Conservation (phyloP, 2,329 filamentous ascomycete species). For the Claviceps sp. region DNA sequence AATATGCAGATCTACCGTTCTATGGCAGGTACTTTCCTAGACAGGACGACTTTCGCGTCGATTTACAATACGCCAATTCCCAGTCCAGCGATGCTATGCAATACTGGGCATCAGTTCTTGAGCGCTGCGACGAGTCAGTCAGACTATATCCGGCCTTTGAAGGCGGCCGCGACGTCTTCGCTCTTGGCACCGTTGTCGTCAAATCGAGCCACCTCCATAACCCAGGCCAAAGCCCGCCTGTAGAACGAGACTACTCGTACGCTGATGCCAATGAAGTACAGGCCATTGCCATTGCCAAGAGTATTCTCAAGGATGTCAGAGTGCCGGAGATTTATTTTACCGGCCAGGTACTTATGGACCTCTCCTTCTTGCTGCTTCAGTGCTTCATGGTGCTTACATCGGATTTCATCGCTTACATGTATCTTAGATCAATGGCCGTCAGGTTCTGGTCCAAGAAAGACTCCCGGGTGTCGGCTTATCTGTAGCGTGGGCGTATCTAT, state of each 20-base stretch:
- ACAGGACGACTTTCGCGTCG: background rate
- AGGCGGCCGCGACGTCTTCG: constrained; percentile 27
- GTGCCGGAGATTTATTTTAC: constrained; percentile 25
- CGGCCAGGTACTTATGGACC: constrained; percentile 9
- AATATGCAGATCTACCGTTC: background rate
- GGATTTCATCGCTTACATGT: too few species aligned
- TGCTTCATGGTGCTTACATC: too few species aligned
- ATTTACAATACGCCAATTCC: constrained; percentile 14
- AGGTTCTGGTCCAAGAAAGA: constrained; percentile 25
- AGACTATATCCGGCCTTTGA: constrained; percentile 15
- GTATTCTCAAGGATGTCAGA: constrained; percentile 14
- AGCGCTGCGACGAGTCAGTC: constrained; percentile 15
- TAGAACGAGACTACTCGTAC: constrained; percentile 21
- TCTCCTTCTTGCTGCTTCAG: too few species aligned
- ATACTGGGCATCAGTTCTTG: constrained; percentile 21
- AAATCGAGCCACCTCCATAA: constrained; percentile 23
- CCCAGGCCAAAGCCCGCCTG: background rate
- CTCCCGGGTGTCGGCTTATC: constrained; percentile 22
- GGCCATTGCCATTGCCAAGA: constrained; percentile 20
- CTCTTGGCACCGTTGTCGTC: constrained; percentile 25
- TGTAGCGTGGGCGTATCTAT: constrained; percentile 24
- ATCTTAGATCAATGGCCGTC: constrained; percentile 19
- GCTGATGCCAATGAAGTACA: constrained; percentile 26
- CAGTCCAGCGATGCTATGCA: constrained; percentile 11
- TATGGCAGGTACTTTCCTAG: background rate